Evolutionary conservation across 1,139 yeast genomes (phyloP), one percentile per base, ranked within the genome.

Genomic region (Saccharomycopsis hybrid): DNA sequence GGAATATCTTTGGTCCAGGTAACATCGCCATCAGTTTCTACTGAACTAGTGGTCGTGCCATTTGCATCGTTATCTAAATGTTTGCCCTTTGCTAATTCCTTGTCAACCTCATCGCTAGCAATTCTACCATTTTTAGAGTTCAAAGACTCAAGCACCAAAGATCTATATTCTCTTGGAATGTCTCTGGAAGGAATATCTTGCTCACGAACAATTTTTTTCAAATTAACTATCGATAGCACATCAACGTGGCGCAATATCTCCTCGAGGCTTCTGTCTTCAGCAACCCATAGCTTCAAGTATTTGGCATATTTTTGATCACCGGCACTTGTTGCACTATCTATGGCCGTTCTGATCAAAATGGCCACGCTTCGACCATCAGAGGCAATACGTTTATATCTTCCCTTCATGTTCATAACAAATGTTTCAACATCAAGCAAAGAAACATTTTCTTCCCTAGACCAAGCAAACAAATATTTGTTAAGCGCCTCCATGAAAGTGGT

Each of bases 231-330:
- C 0, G 90, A 86, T 35, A 90, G 69, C 5, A 86, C 70, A 60
- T 87, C 96, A 30, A 82, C 74, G 60, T 84, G 80, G 35, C 73
- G 64, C 48, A 88, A 69, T n/a, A 85, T 66, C 29, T 72, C 75
- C 41, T 60, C 59, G 2, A 53, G 32, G 11, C 62, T 58, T 18
- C 55, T 56, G 3, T 35, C 40, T 7, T 46, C 30, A 13, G 27
- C 43, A 2, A 37, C 13, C 46, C 46, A 45, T 4, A 27, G 27
- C 5, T 41, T 45, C 4, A 49, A 25, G 24, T 31, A 48, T n/a
- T 28, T 28, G 37, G 29, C 29, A 31, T 41, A 42, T 28, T 44
- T 33, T n/a, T 29, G 38, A 9, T 51, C 52, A 39, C 43, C 44
- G 56, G 55, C 18, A 56, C 56, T 2, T 47, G 42, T 9, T 13